A percentile compares a stretch with the other conserved stretches of the same genome.
phyloP scores from a whole-genome alignment of 2,329 filamentous ascomycete species.

The Torrubiella hemipterigena region DNA sequence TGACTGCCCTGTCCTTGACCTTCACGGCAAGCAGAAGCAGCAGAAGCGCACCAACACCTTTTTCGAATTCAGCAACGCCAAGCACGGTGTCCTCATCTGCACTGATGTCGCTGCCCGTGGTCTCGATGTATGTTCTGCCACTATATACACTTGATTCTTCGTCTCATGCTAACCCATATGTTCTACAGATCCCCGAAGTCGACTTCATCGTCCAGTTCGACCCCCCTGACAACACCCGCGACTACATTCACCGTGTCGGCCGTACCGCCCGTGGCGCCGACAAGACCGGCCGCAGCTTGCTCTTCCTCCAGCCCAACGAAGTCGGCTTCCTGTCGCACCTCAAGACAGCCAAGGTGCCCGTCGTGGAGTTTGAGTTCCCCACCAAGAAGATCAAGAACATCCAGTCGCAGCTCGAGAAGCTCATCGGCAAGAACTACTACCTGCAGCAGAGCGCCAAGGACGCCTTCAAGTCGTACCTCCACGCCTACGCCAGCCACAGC shows the following conservation, averaged over 20 bases:
- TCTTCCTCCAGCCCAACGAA: slow-evolving; percentile 89
- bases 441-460: slow-evolving; percentile 76
- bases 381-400: slow-evolving; percentile 84
- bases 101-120: slow-evolving; percentile 94
- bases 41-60: slow-evolving; percentile 98
- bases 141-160: not conserved
- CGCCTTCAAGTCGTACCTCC: slow-evolving; percentile 79
- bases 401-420: slow-evolving; percentile 82
- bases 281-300: slow-evolving; percentile 74
- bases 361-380: slow-evolving; percentile 94
- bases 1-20: slow-evolving; percentile 74
- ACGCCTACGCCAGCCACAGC: slow-evolving; percentile 76
- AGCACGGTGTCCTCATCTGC: slow-evolving; percentile 80
- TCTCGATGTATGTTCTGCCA: slow-evolving; percentile 54
- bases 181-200: slow-evolving; percentile 81
- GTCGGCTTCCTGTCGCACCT: slow-evolving; percentile 86
- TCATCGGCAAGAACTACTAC: slow-evolving; percentile 94
- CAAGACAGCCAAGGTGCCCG: slow-evolving; percentile 81
- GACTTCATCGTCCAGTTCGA: slow-evolving; percentile 97
- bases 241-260: slow-evolving; percentile 93
- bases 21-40: slow-evolving; percentile 96
- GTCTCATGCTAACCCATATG: slow-evolving; percentile 8
- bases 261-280: slow-evolving; percentile 80
- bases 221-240: slow-evolving; percentile 77
- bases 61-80: slow-evolving; percentile 77